phyloP scores from a whole-genome alignment of 2,329 filamentous ascomycete genomes.

The Colletotrichum sp. region DNA sequence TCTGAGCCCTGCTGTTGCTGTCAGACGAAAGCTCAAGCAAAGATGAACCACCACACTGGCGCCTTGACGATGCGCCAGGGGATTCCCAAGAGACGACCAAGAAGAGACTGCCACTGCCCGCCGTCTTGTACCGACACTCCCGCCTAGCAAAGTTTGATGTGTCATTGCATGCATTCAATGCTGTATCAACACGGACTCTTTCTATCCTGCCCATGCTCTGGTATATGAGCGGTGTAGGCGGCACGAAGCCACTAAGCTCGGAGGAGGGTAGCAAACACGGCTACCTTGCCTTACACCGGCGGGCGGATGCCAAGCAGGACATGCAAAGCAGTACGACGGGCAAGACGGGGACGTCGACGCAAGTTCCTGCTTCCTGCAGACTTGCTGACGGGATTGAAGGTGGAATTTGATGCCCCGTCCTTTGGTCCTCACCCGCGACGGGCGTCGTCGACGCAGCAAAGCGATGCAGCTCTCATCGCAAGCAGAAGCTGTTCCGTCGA shows the following conservation, averaged over 20 bases:
- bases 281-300: conserved; percentile 12
- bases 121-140: not conserved
- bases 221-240: conserved; percentile 20
- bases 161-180: conserved; percentile 16
- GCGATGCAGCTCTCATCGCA: not conserved
- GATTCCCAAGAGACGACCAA: not conserved
- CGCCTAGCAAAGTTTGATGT: conserved; percentile 3
- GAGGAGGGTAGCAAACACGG: conserved; percentile 19
- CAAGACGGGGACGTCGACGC: not conserved
- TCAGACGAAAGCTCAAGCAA: not conserved
- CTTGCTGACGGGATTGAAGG: not conserved
- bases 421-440: not conserved
- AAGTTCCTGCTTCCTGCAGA: not conserved
- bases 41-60: not conserved
- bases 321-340: conserved; percentile 2
- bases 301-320: conserved; percentile 7
- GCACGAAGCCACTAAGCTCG: conserved; percentile 14
- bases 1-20: not conserved
- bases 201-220: not conserved
- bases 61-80: not conserved
- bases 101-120: not conserved
- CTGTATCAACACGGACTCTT: conserved; percentile 17
- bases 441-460: not conserved
- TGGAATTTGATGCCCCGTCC: not conserved
- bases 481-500: not conserved